phyloP scores from a whole-genome alignment of 2,329 filamentous ascomycete species.

The Davidsoniella neocaledoniae region DNA sequence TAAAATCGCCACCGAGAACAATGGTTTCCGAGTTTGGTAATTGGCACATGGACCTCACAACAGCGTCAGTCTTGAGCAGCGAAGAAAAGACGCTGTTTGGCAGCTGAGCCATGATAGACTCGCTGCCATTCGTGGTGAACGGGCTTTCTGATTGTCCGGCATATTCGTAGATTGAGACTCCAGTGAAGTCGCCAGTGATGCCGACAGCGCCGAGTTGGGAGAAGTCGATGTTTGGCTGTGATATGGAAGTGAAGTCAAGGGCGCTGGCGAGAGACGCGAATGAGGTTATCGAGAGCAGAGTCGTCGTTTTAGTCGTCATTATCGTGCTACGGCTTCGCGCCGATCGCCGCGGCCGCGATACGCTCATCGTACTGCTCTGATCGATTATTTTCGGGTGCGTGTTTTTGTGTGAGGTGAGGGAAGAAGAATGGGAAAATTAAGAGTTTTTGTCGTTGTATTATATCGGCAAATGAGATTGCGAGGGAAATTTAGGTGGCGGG shows the following conservation, averaged over 20 bases:
- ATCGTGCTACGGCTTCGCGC: constrained; percentile 1
- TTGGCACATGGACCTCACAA: constrained; percentile 74
- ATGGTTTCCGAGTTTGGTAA: constrained; percentile 51
- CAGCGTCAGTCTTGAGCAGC: constrained; percentile 61
- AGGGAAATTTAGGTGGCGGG: constrained; percentile 11
- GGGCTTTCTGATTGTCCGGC: constrained; percentile 57
- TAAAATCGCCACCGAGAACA: constrained; percentile 88
- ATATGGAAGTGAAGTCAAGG: constrained; percentile 42
- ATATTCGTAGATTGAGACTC: constrained; percentile 79
- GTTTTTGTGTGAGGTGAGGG: background rate
- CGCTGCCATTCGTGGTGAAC: constrained; percentile 57
- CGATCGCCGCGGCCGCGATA: constrained; percentile 10
- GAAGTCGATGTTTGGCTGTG: constrained; percentile 61
- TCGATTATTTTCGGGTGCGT: background rate
- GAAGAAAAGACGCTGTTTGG: constrained; percentile 72
- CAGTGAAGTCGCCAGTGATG: constrained; percentile 75
- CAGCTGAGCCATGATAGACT: constrained; percentile 63
- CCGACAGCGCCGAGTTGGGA: constrained; percentile 65
- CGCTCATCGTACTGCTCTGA: constrained; percentile 8
- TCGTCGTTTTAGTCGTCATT: constrained; percentile 5
- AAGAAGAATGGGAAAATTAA: background rate
- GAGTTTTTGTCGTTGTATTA: background rate
- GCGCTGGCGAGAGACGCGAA: constrained; percentile 20
- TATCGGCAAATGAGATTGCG: background rate
- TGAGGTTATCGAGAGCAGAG: constrained; percentile 10